These are phyloP conservation scores for Epichloe aotearoae DNA, from an alignment of 2,329 filamentous ascomycete genomes.

Conservation along the genomic window DNA sequence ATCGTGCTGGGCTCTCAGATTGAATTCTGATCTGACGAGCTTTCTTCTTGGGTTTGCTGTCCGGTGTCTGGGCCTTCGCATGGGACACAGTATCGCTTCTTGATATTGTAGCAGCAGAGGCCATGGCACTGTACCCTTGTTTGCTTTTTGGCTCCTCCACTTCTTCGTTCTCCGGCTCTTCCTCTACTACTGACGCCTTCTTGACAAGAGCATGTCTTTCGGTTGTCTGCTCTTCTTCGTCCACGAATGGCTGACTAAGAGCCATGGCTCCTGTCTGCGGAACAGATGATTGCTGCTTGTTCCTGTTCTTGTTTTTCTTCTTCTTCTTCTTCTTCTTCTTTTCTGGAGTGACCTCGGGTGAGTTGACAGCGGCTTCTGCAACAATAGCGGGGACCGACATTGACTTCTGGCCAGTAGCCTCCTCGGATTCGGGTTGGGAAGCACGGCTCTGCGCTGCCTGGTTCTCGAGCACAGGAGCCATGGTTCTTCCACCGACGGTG, in stretches of 20 bases:
- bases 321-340: conserved; percentile 6
- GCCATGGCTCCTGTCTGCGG: not conserved
- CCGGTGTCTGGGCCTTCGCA: not conserved
- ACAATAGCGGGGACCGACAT: not conserved
- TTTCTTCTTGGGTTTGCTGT: conserved; percentile 7
- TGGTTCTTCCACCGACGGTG: conserved; percentile 34
- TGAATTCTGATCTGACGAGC: conserved; percentile 22
- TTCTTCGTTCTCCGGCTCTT: conserved; percentile 31
- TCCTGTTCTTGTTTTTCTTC: conserved; percentile 7
- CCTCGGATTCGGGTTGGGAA: conserved; percentile 1
- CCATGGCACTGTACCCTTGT: conserved; percentile 4
- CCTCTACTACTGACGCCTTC: conserved; percentile 31
- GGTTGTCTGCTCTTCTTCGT: not conserved
- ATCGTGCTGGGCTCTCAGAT: conserved; percentile 51
- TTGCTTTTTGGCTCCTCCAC: conserved; percentile 11
- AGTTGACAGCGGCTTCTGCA: not conserved
- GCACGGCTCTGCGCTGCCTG: not conserved
- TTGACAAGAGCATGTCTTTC: conserved; percentile 14
- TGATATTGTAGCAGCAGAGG: conserved; percentile 20
- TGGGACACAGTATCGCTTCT: not conserved
- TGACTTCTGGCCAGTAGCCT: not conserved
- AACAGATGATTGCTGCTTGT: not conserved
- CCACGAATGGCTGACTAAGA: not conserved
- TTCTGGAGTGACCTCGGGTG: not conserved
- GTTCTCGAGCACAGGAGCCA: conserved; percentile 32